A percentile compares a stretch with the other conserved stretches of the same genome.
Evolutionary conservation across 2,329 filamentous ascomycete genomes (phyloP).

Genomic region (Rhynchosporium secalis): DNA sequence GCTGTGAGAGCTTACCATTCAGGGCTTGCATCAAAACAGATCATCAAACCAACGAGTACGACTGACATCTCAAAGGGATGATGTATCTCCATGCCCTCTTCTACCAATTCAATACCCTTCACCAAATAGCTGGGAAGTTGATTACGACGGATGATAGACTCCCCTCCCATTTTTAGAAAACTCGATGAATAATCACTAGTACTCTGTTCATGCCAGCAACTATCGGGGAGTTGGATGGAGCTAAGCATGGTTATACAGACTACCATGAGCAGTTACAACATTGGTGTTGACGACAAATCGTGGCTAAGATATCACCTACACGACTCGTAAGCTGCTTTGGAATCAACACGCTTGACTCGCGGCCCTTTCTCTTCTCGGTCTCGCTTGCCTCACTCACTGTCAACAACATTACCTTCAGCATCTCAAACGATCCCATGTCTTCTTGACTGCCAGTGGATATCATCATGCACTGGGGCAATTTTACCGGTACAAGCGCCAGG

Average conservation of each 20-base stretch:
- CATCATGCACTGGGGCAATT: not conserved
- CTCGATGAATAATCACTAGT: too few species aligned
- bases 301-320: not conserved
- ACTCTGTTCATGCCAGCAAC: too few species aligned
- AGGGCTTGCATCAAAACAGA: slow-evolving; percentile 25
- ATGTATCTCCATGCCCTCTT: slow-evolving; percentile 23
- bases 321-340: slow-evolving; percentile 14
- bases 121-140: slow-evolving; percentile 8
- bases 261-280: not conserved
- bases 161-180: slow-evolving; percentile 10
- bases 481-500: not conserved
- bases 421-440: not conserved
- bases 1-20: not conserved
- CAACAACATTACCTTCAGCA: not conserved
- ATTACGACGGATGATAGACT: not conserved
- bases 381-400: not conserved
- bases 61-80: slow-evolving; percentile 21
- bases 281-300: not conserved
- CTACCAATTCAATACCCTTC: slow-evolving; percentile 1
- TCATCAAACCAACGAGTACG: slow-evolving; percentile 21
- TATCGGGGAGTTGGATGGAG: too few species aligned
- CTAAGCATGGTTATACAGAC: not conserved
- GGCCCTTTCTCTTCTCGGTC: not conserved
- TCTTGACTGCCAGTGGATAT: not conserved
- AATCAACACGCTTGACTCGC: slow-evolving; percentile 5